Base-by-base conservation (phyloP, 2,329 filamentous ascomycete genomes). In the Bipolaris victoriae region DNA sequence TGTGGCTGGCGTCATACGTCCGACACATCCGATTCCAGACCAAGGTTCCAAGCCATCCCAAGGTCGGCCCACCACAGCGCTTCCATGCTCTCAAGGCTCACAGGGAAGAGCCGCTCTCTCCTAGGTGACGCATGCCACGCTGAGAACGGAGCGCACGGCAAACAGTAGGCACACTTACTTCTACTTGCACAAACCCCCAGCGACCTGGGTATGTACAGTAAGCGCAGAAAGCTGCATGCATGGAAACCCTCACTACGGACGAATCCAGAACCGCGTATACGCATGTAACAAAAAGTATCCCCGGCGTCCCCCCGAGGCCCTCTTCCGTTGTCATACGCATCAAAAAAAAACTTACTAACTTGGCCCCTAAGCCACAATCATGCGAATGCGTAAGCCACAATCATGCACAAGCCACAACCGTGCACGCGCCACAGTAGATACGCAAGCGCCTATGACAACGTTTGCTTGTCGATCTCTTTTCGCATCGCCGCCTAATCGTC, bases 401-500 rank as follows among this genome's bases (percentile, higher is more conserved):
- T 46, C 48, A 51, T 39, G 24, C 51, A 58, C 36, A 43, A 57
- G 47, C 51, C 54, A 55, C 49, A 51, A 29, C 43, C 48, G 48
- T 39, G 35, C 51, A 58, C 36, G 37, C 57, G 47, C 51, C 54
- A 55, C 49, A 51, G 26, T 7, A 39, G 18, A 31, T 49, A 33
- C 60, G 62, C 62, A 62, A 65, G 53, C 55, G 26, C 48, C 26
- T 29, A 45, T 37, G 37, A 49, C 31, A 24, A 40, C 53, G 20
- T 47, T 35, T 29, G 26, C 26, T 43, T 26, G 54, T 39, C 20
- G 50, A 49, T 49, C 39, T 22, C 13, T 10, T 29, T 29, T n/a
- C 9, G n/a, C 29, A 37, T 37, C 37, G 35, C 48, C 20, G 15
- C 46, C 45, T 44, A 54, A 49, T 18, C 9, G 48, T 58, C 33